phyloP scores from a whole-genome alignment of 306 rosid species.

The Alnus glutinosa region DNA sequence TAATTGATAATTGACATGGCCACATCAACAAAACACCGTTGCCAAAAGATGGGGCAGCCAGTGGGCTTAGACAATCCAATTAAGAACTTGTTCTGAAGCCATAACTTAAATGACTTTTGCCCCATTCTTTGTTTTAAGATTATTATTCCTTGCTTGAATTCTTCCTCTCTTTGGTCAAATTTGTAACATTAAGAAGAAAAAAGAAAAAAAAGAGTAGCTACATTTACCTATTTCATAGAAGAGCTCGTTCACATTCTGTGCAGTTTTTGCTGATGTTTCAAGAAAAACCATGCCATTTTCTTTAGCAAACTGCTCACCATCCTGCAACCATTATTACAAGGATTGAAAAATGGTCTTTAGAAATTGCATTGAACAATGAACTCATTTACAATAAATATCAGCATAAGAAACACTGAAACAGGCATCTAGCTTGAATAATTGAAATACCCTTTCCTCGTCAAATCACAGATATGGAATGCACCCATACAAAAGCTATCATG shows the following conservation, averaged over 20 bases:
- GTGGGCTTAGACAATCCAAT: slow-evolving; percentile 2
- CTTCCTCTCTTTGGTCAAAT: neutral
- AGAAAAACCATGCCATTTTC: slow-evolving; percentile 70
- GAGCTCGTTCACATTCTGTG: slow-evolving; percentile 86
- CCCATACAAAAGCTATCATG: neutral
- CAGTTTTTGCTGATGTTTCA: slow-evolving; percentile 89
- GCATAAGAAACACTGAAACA: neutral
- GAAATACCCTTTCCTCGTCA: neutral
- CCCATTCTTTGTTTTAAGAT: neutral
- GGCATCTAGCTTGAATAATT: neutral
- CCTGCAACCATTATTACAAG: slow-evolving; percentile 43
- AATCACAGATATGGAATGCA: neutral
- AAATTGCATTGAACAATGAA: neutral
- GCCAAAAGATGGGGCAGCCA: neutral
- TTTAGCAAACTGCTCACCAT: slow-evolving; percentile 74
- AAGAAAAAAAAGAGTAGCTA: neutral
- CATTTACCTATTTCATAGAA: slow-evolving; percentile 82
- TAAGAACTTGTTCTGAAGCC: slow-evolving; percentile 5
- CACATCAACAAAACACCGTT: neutral
- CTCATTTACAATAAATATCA: neutral
- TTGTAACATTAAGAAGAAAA: too few species aligned
- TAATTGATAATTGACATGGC: neutral
- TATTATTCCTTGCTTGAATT: neutral
- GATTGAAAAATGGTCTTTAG: neutral
- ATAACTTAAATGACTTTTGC: neutral